Base-by-base conservation (phyloP, 2,329 filamentous ascomycete species). In the Fusarium anthophilum region DNA sequence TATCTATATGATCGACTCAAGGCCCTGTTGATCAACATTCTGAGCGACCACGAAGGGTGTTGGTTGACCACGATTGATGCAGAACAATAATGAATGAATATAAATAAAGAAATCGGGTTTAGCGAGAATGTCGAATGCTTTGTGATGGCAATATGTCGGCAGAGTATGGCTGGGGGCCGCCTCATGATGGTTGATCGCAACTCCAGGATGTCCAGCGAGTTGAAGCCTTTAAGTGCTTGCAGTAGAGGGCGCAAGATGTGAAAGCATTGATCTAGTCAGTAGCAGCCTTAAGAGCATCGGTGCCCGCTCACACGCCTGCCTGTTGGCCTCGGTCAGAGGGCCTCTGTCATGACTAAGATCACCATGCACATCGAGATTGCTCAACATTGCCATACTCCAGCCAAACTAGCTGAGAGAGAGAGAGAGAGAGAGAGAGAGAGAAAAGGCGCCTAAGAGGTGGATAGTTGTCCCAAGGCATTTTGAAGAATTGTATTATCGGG, bases 191-290 rank as follows among this genome's bases (percentile, higher is more conserved):
- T 18, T 55, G 12, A 15, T n/a, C 20, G 4, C 24, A 18, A 41
- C 24, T 22, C 37, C 37, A n/a, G 4, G 8, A 55, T 55, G 2
- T 11, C 24, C 15, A 22, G n/a, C 7, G 20, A 28, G 15, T n/a
- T 13, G 24, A 18, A 14, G 35, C 6, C 15, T n/a, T 6, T 2
- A 11, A 18, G 51, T 4, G 8, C 6, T 18, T 39, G 20, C 26
- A 4, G 3, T 8, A 3, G 11, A 28, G 15, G 20, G 8, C 13
- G 6, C 4, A n/a, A 14, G 2, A n/a, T 28, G 0, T 3, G 10
- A 8, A 18, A n/a, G 5, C 11, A 28, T 41, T 6, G 2, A 10
- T 22, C 2, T 10, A 41, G 15, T 8, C 11, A 41, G 15, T 14
- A 6, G 4, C 3, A 39, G 20, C 6, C 2, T 18, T 18, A 7